Evolutionary conservation across 257 asterid species (phyloP), one percentile per base, ranked within the genome.

Genomic region (Thymus mandschuricus): DNA sequence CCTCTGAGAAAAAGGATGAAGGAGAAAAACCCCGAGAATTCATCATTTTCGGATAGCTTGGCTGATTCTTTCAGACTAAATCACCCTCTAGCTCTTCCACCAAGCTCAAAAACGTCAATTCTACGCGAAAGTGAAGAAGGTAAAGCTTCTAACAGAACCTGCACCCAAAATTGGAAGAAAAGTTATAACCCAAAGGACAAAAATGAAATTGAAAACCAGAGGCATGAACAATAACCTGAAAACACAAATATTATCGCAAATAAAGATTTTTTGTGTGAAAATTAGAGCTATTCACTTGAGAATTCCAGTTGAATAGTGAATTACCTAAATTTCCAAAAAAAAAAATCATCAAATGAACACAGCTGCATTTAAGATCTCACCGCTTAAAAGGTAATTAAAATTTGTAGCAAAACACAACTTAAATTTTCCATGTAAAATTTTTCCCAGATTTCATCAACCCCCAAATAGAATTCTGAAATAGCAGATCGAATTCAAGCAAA

Each of bases 1-100:
- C 96, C 84, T 90, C 96, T 2, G 88, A 81, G 70, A 86, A 87
- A 83, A 85, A 84, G 29, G 98, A 90, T 57, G 96, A 81, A 13
- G 94, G 89, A 75, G 98, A 81, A 62, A 84, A 82, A 30, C 86
- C 89, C 74, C 81, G 79, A 13, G 81, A 82, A 41, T 87, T 92
- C 88, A 79, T 86, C 81, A 80, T 83, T 75, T 21, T 76, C 82
- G 65, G 86, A 82, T 56, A 84, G 85, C 79, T 76, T 81, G 70
- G 72, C 66, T 45, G 68, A 67, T 64, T 73, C 77, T 68, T 73
- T 72, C 69, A 76, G 79, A 73, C 66, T 51, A 66, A 70, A 52
- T 56, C 64, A 55, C 41, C 52, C 66, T 66, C 78, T 72, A 52
- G 81, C 77, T 21, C 21, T 80, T 69, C 79, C 74, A 73, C 72